Conservation (phyloP, 108 stramenopile genomes). For the Fragilaria crotonensis region DNA sequence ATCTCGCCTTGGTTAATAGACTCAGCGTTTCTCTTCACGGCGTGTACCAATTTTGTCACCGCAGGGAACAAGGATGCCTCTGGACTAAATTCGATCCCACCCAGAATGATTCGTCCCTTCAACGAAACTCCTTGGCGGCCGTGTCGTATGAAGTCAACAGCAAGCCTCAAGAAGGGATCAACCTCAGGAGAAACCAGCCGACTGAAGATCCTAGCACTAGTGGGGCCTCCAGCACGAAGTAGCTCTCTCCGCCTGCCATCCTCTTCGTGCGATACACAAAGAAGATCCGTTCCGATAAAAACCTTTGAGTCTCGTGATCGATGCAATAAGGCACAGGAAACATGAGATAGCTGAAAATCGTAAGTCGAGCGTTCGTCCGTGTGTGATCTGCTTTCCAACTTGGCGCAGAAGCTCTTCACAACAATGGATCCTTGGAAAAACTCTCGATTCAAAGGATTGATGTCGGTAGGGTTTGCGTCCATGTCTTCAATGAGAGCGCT, state of each 20-base stretch:
- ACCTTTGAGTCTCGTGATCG: neutral
- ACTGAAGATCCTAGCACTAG: neutral
- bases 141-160: neutral
- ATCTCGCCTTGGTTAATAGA: no score
- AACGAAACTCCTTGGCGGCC: neutral
- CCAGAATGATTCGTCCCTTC: neutral
- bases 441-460: no score
- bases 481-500: neutral
- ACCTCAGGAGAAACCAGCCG: neutral
- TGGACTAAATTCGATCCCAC: neutral
- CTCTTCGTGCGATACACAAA: neutral
- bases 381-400: no score
- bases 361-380: neutral
- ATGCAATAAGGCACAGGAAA: neutral
- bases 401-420: no score
- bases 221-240: neutral
- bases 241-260: neutral
- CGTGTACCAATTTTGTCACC: neutral
- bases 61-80: neutral
- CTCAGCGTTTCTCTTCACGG: no score
- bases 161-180: neutral
- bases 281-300: neutral
- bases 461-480: no score
- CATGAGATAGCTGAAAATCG: neutral
- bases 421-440: no score